Base-by-base conservation (phyloP, 208 protist species). In the Leptomonas pyrrhocoris region DNA sequence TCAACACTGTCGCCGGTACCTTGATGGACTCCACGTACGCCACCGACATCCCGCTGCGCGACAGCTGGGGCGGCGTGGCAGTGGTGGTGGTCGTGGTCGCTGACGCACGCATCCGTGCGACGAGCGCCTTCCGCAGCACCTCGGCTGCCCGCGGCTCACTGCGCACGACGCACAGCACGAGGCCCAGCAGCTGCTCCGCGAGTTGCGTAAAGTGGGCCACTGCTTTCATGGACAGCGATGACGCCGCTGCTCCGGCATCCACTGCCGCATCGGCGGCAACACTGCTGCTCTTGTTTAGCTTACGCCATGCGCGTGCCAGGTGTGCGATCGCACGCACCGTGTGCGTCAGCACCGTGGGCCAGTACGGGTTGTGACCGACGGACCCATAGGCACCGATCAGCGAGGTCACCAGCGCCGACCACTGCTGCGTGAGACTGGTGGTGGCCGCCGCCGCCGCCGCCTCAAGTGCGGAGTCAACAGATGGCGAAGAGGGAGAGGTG, bases 321-420 rank as follows among this genome's bases (percentile, higher is more conserved):
- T 69, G 68, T 43, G 28, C 25, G 5, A 71, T 25, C 2, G 50
- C 30, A 34, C 56, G 49, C 7, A 71, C 62, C 2, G 48, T 53
- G 54, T 77, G 70, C 8, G 81, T 73, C 23, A 91, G 55, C 25
- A 94, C 50, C 6, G 71, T 65, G 6, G 83, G 88, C 90, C 90
- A 95, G 78, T 92, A 92, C 6, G 87, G 81, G 45, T 92, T 75
- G 61, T 89, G 86, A 0, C 87, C 87, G 28, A 68, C 74, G 16
- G 61, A 54, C 34, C 25, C 34, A 69, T 90, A 90, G 25, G 71
- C 69, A 16, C 57, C 61, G 15, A 58, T 21, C 40, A 90, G 59
- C 15, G 81, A 61, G 12, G n/a, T 7, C 23, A 74, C 56, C 42
- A 84, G 15, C 7, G 71, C 38, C 2, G 51, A 40, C 53, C 79